Evolutionary conservation across 495 filamentous ascomycete genomes (phyloP).

Genomic region (Penicillium canariense): DNA sequence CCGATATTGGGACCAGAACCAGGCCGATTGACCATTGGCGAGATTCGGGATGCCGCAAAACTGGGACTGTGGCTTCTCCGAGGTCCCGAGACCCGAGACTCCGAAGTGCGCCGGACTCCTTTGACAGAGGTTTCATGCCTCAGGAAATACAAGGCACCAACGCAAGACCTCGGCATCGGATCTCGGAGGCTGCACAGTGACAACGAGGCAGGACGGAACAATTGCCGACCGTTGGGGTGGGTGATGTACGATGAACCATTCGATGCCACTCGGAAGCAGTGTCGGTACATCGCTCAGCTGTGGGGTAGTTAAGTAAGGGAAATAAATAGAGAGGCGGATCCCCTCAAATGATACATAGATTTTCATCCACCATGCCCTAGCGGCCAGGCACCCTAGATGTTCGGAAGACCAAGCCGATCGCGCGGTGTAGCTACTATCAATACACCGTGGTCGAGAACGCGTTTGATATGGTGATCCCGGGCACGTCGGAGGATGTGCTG

Average conservation of each 20-base stretch:
- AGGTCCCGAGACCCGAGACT: slow-evolving; percentile 2
- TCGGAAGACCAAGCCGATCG: slow-evolving; percentile 53
- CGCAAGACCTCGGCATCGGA: not conserved
- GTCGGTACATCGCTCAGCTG: slow-evolving; percentile 2
- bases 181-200: not conserved
- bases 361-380: slow-evolving; percentile 31
- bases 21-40: not conserved
- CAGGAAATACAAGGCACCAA: not conserved
- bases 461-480: slow-evolving; percentile 52
- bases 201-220: not conserved
- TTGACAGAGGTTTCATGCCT: not conserved
- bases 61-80: not conserved
- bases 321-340: not conserved
- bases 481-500: slow-evolving; percentile 33
- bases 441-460: slow-evolving; percentile 51
- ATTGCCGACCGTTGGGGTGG: not conserved
- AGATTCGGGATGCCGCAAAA: slow-evolving; percentile 1
- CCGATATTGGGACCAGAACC: not conserved
- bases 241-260: not conserved
- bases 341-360: not conserved
- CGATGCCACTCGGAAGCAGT: not conserved
- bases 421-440: slow-evolving; percentile 58
- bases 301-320: not conserved
- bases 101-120: not conserved
- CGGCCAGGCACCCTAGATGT: slow-evolving; percentile 47